Percentiles rank a stretch among this genome's conserved stretches.
Conservation (phyloP, 2,329 filamentous ascomycete species). For the Monosporascus cannonballus region DNA sequence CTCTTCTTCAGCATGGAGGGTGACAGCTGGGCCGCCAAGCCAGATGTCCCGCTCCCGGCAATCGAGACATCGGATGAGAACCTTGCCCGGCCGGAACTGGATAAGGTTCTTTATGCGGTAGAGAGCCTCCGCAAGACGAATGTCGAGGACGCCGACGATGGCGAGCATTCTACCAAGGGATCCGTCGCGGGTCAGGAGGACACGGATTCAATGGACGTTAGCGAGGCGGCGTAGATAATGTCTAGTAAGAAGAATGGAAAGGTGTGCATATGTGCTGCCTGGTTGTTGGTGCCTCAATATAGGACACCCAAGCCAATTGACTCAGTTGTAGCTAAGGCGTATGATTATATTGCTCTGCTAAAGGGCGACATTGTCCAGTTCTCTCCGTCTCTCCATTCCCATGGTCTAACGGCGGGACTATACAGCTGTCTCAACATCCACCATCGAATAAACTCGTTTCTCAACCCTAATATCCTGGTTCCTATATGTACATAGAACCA, state of each 20-base stretch:
- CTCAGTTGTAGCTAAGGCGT: too few species aligned
- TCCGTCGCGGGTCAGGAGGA: not conserved
- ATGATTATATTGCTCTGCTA: too few species aligned
- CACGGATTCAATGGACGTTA: not conserved
- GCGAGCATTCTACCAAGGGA: slow-evolving; percentile 1
- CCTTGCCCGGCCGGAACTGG: slow-evolving; percentile 19
- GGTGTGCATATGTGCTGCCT: not conserved
- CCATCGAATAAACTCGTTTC: slow-evolving; percentile 22
- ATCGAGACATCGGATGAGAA: slow-evolving; percentile 5
- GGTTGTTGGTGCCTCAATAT: not conserved
- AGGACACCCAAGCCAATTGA: too few species aligned
- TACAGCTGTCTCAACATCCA: slow-evolving; percentile 5
- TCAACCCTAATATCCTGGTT: slow-evolving; percentile 27
- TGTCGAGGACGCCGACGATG: slow-evolving; percentile 14
- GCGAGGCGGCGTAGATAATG: not conserved
- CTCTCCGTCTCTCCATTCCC: too few species aligned
- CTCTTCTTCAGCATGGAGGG: slow-evolving; percentile 17
- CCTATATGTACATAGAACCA: slow-evolving; percentile 8
- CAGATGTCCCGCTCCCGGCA: slow-evolving; percentile 3
- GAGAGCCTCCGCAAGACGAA: slow-evolving; percentile 27
- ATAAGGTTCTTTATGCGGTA: slow-evolving; percentile 22
- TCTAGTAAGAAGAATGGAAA: not conserved
- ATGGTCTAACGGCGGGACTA: not conserved
- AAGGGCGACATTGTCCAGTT: too few species aligned
- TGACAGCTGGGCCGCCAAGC: slow-evolving; percentile 7